Percentiles rank a stretch among this genome's conserved stretches.
phyloP scores from a whole-genome alignment of 2,329 filamentous ascomycete genomes.

The Aquanectria penicillioides region DNA sequence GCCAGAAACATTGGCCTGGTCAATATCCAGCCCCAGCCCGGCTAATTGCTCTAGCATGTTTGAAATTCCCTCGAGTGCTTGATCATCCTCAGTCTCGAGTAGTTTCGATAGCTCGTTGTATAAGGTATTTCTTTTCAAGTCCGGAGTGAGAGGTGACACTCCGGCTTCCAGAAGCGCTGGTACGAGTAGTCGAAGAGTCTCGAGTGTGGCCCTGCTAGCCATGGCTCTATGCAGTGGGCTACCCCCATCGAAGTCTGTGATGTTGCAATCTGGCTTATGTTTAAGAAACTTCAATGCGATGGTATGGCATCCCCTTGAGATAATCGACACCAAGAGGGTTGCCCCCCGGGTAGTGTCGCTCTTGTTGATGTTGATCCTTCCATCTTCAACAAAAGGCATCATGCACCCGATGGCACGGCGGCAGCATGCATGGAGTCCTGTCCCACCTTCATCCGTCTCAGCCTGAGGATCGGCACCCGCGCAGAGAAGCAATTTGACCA shows the following conservation, averaged over 20 bases:
- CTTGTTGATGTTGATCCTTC: neutral
- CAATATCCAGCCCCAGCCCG: conserved; percentile 12
- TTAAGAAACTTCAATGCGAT: neutral
- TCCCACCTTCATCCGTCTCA: neutral
- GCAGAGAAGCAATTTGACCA: neutral
- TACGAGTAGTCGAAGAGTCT: neutral
- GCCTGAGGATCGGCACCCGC: conserved; percentile 6
- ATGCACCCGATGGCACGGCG: neutral
- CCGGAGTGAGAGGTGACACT: conserved; percentile 17
- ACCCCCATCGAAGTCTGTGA: neutral
- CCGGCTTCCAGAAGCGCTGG: neutral
- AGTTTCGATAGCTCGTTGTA: conserved; percentile 24
- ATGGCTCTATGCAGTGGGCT: conserved; percentile 1
- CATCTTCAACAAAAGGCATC: neutral
- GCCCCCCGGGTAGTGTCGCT: neutral
- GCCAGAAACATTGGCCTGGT: conserved; percentile 22
- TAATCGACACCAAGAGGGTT: neutral
- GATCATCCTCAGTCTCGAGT: neutral
- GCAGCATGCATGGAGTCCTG: neutral
- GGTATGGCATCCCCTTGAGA: neutral
- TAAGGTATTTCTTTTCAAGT: conserved; percentile 29
- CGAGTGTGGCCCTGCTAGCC: neutral
- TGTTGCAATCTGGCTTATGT: neutral
- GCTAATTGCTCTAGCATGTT: conserved; percentile 7
- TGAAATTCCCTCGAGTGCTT: neutral